Conservation (phyloP, 176 grass and related monocot species). For the Echinochloa phyllopogon region DNA sequence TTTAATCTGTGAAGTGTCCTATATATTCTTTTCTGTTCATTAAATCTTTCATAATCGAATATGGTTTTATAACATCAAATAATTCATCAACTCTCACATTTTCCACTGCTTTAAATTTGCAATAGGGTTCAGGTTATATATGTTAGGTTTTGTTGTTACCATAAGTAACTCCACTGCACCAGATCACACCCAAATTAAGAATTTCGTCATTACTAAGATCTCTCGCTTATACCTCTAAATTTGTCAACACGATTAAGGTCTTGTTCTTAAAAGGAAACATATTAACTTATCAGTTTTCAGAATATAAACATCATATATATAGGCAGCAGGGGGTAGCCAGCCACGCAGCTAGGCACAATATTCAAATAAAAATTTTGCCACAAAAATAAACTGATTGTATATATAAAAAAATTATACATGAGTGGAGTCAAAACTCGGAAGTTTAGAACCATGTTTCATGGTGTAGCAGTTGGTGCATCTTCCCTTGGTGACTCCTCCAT, state of each 20-base stretch:
- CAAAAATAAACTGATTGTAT: neutral
- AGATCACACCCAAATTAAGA: neutral
- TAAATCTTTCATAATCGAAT: neutral
- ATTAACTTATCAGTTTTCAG: neutral
- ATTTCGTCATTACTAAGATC: neutral
- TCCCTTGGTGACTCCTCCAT: neutral
- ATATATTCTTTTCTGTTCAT: neutral
- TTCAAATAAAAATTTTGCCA: neutral
- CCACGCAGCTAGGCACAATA: neutral
- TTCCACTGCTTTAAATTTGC: neutral
- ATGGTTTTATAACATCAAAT: neutral
- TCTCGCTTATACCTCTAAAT: neutral
- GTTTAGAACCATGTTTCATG: neutral
- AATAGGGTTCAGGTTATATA: neutral
- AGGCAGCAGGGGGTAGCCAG: too few species aligned
- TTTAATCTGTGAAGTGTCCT: too few species aligned
- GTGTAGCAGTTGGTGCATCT: neutral
- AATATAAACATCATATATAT: neutral
- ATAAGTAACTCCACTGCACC: neutral
- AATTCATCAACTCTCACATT: neutral
- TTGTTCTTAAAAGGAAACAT: neutral
- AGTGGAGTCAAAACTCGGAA: neutral
- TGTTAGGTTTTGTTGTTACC: neutral
- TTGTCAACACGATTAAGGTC: neutral
- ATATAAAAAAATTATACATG: neutral